A percentile compares a stretch with the other conserved stretches of the same genome.
phyloP scores from a whole-genome alignment of 495 filamentous ascomycete species.

The Trypethelium eluteriae region DNA sequence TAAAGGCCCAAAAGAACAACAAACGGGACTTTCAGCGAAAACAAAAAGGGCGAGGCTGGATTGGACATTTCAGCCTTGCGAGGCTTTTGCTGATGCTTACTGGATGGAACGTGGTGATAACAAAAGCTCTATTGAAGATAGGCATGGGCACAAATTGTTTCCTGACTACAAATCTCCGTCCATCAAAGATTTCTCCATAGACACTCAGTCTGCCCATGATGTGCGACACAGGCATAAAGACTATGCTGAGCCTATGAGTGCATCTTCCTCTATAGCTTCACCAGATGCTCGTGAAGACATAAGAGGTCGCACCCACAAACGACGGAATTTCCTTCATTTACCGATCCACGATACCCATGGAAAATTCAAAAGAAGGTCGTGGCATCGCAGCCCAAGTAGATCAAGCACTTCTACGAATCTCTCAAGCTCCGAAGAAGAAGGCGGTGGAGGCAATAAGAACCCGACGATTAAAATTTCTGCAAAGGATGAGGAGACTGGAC shows the following conservation, averaged over 20 bases:
- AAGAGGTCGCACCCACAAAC: constrained; percentile 4
- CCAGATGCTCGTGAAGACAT: neutral
- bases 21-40: constrained; percentile 32
- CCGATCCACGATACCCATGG: neutral
- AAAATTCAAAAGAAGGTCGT: constrained; percentile 1
- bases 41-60: constrained; percentile 61
- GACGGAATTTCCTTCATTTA: constrained; percentile 5
- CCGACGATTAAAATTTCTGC: constrained; percentile 19
- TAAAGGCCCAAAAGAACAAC: constrained; percentile 15
- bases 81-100: constrained; percentile 74
- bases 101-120: constrained; percentile 77
- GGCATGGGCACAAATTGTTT: constrained; percentile 62
- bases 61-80: constrained; percentile 69
- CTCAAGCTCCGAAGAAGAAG: constrained; percentile 1
- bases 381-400: constrained; percentile 16
- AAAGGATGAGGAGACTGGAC: constrained; percentile 39
- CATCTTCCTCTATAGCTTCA: neutral
- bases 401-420: constrained; percentile 14
- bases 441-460: neutral
- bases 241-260: neutral
- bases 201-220: neutral
- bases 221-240: constrained; percentile 10
- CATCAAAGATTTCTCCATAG: constrained; percentile 33
- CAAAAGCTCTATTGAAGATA: constrained; percentile 66
- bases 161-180: constrained; percentile 38